Evolutionary conservation across 1,284 basidiomycete genomes (phyloP).

Genomic region (Neonothopanus nambi): DNA sequence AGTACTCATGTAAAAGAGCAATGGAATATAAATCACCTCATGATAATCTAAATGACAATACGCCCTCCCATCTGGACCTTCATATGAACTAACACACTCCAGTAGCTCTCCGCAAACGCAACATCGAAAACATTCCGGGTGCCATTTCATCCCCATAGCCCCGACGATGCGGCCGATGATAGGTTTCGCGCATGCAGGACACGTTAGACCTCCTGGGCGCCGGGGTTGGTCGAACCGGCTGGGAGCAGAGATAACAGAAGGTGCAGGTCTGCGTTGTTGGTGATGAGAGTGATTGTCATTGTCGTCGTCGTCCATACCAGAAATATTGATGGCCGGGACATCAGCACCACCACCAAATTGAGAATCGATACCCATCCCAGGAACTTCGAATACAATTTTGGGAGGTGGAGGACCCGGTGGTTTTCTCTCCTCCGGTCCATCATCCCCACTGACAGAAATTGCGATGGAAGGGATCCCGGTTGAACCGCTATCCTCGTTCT

Average conservation of each 20-base stretch:
- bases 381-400: constrained; percentile 38
- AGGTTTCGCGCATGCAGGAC: constrained; percentile 69
- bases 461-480: background rate
- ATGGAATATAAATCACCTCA: constrained; percentile 58
- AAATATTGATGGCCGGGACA: constrained; percentile 22
- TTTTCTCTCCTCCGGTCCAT: background rate
- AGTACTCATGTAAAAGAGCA: constrained; percentile 18
- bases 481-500: background rate
- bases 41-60: constrained; percentile 98
- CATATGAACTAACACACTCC: constrained; percentile 82
- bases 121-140: constrained; percentile 90
- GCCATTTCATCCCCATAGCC: constrained; percentile 88
- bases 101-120: constrained; percentile 80
- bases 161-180: constrained; percentile 92
- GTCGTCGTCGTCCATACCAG: constrained; percentile 26
- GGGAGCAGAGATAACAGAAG: background rate
- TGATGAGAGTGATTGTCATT: too few relatives aligned
- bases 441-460: too few relatives aligned
- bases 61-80: constrained; percentile 65
- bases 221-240: constrained; percentile 1
- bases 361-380: constrained; percentile 37
- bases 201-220: constrained; percentile 52
- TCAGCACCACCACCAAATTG: constrained; percentile 5
- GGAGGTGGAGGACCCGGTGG: constrained; percentile 14
- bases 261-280: background rate